Conservation (phyloP, 2,329 filamentous ascomycete genomes). For the Penicillium oxalicum region DNA sequence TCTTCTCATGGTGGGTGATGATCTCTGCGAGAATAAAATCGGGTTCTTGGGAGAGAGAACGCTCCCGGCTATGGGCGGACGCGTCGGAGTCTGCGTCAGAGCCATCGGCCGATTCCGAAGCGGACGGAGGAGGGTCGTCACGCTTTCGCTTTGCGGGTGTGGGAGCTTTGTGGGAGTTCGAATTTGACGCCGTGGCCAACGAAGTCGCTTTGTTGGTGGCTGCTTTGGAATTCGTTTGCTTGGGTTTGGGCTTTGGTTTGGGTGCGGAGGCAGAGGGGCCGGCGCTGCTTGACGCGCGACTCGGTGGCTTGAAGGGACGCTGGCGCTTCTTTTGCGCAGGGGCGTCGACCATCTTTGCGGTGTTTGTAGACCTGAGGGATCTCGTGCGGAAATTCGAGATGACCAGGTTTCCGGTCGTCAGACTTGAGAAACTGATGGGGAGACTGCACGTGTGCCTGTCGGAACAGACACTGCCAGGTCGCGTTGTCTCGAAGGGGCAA, state of each 20-base stretch:
- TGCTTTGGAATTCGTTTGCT: conserved; percentile 11
- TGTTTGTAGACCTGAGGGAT: too few relatives aligned
- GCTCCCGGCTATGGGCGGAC: conserved; percentile 14
- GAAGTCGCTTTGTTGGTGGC: conserved; percentile 6
- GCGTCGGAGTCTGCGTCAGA: conserved; percentile 18
- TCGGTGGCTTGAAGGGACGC: conserved; percentile 43
- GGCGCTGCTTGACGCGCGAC: conserved; percentile 23
- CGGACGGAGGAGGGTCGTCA: conserved; percentile 6
- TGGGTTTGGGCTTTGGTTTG: conserved; percentile 18
- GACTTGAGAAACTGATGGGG: too few relatives aligned
- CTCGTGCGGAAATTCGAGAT: too few relatives aligned
- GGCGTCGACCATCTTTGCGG: conserved; percentile 26
- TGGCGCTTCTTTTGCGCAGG: conserved; percentile 32
- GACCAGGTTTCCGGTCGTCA: too few relatives aligned
- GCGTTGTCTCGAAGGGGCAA: conserved; percentile 6
- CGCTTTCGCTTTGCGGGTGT: conserved; percentile 11
- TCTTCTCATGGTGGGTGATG: conserved; percentile 19
- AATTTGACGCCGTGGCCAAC: conserved; percentile 6
- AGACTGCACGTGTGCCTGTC: too few relatives aligned
- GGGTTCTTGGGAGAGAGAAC: conserved; percentile 34
- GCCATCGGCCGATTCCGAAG: conserved; percentile 13
- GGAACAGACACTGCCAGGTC: neutral
- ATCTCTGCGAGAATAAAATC: conserved; percentile 46
- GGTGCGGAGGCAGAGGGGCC: conserved; percentile 19
- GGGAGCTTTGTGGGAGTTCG: conserved; percentile 8